Conservation (phyloP, 176 grass and related monocot genomes). For the Oryza brachyantha region DNA sequence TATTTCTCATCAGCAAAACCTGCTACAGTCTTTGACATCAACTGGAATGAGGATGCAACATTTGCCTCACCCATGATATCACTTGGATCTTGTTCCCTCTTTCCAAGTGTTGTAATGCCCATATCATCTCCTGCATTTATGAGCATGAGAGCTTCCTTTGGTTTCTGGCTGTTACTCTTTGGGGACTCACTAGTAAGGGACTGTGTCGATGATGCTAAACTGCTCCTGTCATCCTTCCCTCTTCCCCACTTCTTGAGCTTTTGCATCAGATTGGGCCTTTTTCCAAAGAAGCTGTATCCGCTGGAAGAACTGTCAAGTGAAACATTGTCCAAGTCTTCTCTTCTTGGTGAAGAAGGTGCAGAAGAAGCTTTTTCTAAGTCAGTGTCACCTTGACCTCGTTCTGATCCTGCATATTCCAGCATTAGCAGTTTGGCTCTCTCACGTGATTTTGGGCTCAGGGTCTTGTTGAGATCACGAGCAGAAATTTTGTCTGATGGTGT, state of each 20-base stretch:
- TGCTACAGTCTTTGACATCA: too few species aligned
- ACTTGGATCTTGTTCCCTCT: conserved; percentile 56
- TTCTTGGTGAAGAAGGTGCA: conserved; percentile 63
- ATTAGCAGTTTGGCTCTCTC: conserved; percentile 81
- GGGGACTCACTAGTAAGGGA: conserved; percentile 50
- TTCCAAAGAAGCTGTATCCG: conserved; percentile 75
- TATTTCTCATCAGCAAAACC: too few species aligned
- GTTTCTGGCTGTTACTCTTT: conserved; percentile 32
- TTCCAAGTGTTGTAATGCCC: conserved; percentile 81
- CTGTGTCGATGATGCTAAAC: conserved; percentile 45
- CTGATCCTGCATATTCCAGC: conserved; percentile 85
- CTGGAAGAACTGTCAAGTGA: conserved; percentile 85
- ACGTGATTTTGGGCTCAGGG: conserved; percentile 77
- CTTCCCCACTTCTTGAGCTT: conserved; percentile 93
- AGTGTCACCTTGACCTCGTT: conserved; percentile 81
- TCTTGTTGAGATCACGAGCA: conserved; percentile 83
- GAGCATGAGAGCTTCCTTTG: conserved; percentile 83
- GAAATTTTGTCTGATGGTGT: conserved; percentile 63
- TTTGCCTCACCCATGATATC: conserved; percentile 51
- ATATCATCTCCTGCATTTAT: conserved; percentile 84
- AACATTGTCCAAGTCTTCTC: conserved; percentile 85
- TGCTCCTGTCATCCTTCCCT: conserved; percentile 63
- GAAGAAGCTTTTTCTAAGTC: conserved; percentile 86
- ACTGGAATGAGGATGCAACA: conserved; percentile 63
- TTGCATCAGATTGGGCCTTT: conserved; percentile 70